Base-by-base conservation (phyloP, 2,329 filamentous ascomycete genomes). In the Trichoderma polysporum region DNA sequence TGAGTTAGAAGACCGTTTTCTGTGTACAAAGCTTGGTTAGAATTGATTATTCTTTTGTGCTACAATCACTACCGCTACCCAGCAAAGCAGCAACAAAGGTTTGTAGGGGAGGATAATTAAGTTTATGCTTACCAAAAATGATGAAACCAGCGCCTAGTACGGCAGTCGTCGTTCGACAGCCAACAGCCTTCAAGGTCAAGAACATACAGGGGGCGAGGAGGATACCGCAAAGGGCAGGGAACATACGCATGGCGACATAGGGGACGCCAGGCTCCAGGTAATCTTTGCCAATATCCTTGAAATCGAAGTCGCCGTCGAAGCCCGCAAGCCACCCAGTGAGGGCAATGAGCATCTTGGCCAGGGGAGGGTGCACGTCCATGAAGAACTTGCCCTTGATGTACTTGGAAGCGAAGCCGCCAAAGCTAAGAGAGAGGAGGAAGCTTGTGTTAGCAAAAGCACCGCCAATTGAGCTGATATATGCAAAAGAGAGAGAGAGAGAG, bases 351-450 rank as follows among this genome's bases (percentile, higher is more conserved):
- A 99, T 88, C 84, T 99, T 99, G 71, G 95, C 95, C 68, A 99
- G 86, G 53, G 95, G 95, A 35, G 95, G 95, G 78, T 99, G 95
- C n/a, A 99, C 95, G 78, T 99, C 95, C 95, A 99, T 99, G 80
- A 99, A 99, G 86, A 99, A 99, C 78, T 86, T 91, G 76, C 95
- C 95, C 85, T 99, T 98, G 86, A 99, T 98, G 80, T 99, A 99
- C 81, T 99, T 99, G 74, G 91, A 93, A 71, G 95, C 95, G 78
- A 99, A 99, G 57, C 95, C 95, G 78, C 95, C 95, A 79, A 99
- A 99, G 81, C 93, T 97, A 75, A 27, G 50, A 9, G 22, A 25
- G 27, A 15, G 17, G 35, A 6, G 13, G 33, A 17, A 17, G 7
- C 17, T 7, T 3, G 12, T 3, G 35, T 62, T 27, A 62, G 59